A percentile compares a stretch with the other conserved stretches of the same genome.
These are phyloP conservation scores for Clitocybe nebularis DNA, from an alignment of 1,284 basidiomycete species.

Conservation along the genomic window DNA sequence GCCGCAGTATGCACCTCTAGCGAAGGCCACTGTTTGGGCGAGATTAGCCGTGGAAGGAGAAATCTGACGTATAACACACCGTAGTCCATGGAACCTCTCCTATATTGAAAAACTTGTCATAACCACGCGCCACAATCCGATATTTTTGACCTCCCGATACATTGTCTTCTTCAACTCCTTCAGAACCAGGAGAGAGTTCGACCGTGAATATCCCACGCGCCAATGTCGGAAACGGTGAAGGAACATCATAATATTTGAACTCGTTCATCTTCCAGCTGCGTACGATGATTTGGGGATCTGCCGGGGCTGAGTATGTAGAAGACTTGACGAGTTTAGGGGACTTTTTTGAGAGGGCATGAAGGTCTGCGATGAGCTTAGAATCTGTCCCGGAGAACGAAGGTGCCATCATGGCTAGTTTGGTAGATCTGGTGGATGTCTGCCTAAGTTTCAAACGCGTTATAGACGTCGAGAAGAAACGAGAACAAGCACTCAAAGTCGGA, in stretches of 20 bases:
- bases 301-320: slow-evolving; percentile 49
- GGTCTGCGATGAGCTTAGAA: slow-evolving; percentile 51
- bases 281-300: slow-evolving; percentile 50
- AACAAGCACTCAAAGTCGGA: slow-evolving; percentile 7
- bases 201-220: slow-evolving; percentile 85
- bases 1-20: slow-evolving; percentile 69
- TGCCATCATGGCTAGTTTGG: slow-evolving; percentile 10
- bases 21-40: slow-evolving; percentile 65
- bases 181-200: slow-evolving; percentile 25
- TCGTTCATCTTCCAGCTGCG: slow-evolving; percentile 96
- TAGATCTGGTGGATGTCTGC: too few species aligned
- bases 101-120: slow-evolving; percentile 99
- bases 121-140: slow-evolving; percentile 86
- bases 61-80: slow-evolving; percentile 44
- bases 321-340: slow-evolving; percentile 60
- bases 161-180: slow-evolving; percentile 20
- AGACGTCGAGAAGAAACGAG: slow-evolving; percentile 1
- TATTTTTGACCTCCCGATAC: slow-evolving; percentile 30
- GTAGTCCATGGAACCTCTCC: slow-evolving; percentile 93
- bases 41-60: slow-evolving; percentile 5
- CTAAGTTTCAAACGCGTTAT: slow-evolving; percentile 1
- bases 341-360: slow-evolving; percentile 46
- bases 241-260: slow-evolving; percentile 85
- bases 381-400: slow-evolving; percentile 33
- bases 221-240: slow-evolving; percentile 88